Base-by-base conservation (phyloP, 2,329 filamentous ascomycete genomes). In the Penicillium sp. region DNA sequence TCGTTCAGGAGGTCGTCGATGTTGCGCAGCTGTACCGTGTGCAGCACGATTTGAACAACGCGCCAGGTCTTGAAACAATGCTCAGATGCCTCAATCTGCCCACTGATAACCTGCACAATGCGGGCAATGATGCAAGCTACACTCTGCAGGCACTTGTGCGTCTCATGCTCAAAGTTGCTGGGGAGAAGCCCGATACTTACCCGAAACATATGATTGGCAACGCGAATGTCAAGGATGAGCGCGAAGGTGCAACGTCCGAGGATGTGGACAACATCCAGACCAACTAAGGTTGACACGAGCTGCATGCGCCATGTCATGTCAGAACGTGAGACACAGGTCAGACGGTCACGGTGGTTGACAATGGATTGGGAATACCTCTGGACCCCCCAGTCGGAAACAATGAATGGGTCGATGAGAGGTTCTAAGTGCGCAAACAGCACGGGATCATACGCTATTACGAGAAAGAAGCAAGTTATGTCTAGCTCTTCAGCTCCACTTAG, bases 121-220 rank as follows among this genome's bases (percentile, higher is more conserved):
- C 85, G 0, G 80, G 90, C 1, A 95, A 95, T 57, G 90, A 95
- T 64, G 89, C 90, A 0, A 79, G 83, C 1, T 93, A 87, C 65
- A 92, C 89, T 0, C 70, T 95, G 54, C 83, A 85, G 53, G 86
- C 83, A 7, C 80, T 93, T 76, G 67, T 95, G 6, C 80, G 74
- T 4, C 79, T 89, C 25, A 47, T 47, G 29, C 31, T 57, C 14
- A 30, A 46, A 28, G 46, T 38, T 8, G 50, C 46, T 10, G 40
- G 45, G 0, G 51, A 51, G 29, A 40, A 19, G 19, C 34, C 34
- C 2, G 18, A 22, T 13, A 29, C n/a, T 3, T 3, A 22, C 3
- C 19, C 19, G 19, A 22, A 22, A 5, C 3, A 22, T n/a, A 3
- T 22, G 25, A 25, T 22, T 8, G 30, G 14, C 28, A 10, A 29